Conservation (phyloP, 192 early-diverging fungal genomes). For the Kappamyces sp. region DNA sequence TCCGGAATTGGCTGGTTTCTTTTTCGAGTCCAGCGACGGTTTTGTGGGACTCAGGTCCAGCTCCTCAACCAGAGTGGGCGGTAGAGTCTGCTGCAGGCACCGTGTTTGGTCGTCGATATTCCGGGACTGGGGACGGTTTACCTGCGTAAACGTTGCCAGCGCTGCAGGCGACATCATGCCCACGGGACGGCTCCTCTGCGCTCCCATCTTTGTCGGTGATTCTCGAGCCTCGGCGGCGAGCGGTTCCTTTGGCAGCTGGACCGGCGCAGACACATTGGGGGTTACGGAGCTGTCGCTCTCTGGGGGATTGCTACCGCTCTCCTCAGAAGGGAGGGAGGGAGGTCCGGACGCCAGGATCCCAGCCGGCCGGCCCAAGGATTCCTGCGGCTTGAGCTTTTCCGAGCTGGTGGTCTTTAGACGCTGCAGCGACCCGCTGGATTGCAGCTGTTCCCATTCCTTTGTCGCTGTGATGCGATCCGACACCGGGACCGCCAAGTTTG, state of each 20-base stretch:
- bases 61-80: conserved; percentile 35
- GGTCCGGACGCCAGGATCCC: background rate
- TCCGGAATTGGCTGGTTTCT: conserved; percentile 9
- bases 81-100: conserved; percentile 40
- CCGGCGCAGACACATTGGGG: background rate
- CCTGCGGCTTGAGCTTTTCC: conserved; percentile 11
- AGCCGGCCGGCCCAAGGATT: background rate
- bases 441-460: background rate
- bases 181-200: no score
- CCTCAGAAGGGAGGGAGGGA: background rate
- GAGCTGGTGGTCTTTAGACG: background rate
- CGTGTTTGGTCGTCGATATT: conserved; percentile 46
- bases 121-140: no score
- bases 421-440: background rate
- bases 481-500: background rate
- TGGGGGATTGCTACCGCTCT: background rate
- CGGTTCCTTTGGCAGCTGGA: background rate
- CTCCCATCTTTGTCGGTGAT: background rate
- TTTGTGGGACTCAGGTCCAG: background rate
- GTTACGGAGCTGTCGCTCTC: background rate
- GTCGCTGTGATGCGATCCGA: conserved; percentile 5
- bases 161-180: no score
- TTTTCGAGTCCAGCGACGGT: background rate
- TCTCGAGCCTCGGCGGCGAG: background rate
- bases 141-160: no score